A percentile compares a stretch with the other conserved stretches of the same genome.
phyloP scores from a whole-genome alignment of 352 stramenopile genomes.

The Blastocystis sp. region DNA sequence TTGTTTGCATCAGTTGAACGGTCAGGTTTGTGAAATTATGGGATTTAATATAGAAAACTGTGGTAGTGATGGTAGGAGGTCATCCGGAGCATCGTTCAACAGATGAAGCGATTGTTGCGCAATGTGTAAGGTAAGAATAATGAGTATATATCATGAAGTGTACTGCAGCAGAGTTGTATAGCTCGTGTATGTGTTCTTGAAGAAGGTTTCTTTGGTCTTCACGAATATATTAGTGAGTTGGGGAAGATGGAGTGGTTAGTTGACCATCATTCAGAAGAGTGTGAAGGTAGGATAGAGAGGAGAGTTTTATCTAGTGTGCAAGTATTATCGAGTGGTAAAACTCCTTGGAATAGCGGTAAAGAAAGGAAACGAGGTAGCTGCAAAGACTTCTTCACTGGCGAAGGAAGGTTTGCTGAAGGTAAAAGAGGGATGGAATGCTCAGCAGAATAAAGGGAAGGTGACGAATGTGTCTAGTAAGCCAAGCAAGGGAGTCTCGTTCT shows the following conservation, averaged over 20 bases:
- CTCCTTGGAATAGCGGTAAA: background rate
- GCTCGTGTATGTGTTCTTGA: background rate
- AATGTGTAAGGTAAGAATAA: background rate
- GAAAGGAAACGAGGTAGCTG: background rate
- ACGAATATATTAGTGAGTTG: background rate
- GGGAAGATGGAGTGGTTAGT: background rate
- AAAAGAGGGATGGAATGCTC: background rate
- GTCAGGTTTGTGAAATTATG: background rate
- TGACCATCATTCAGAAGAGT: background rate
- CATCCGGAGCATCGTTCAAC: background rate
- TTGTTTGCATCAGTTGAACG: background rate
- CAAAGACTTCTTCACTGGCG: background rate
- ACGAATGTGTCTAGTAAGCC: too few species aligned
- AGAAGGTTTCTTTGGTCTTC: constrained; percentile 7
- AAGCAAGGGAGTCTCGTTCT: background rate
- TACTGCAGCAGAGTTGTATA: background rate
- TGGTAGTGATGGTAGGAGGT: background rate
- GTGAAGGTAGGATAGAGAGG: background rate
- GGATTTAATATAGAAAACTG: background rate
- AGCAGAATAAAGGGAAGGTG: background rate
- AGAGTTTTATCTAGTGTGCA: background rate
- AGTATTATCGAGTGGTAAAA: background rate
- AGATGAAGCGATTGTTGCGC: background rate
- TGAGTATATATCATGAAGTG: background rate
- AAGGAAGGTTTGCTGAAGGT: background rate